Base-by-base conservation (phyloP, 2,329 filamentous ascomycete species). In the Lasiodiplodia gonubiensis region DNA sequence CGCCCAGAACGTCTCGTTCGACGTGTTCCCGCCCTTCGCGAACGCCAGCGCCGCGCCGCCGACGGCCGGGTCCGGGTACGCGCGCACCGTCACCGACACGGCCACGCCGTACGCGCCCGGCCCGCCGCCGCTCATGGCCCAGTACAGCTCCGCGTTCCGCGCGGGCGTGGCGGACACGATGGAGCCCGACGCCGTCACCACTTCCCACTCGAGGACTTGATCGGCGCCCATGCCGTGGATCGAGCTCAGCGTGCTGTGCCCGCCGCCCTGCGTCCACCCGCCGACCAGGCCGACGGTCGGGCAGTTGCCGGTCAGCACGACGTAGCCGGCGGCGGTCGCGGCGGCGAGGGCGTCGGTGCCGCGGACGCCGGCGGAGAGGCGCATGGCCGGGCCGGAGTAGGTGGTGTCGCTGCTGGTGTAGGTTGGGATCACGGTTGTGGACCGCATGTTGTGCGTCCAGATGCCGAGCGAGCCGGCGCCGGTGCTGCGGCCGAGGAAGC, bases 361-460 rank as follows among this genome's bases (percentile, higher is more conserved):
- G 48, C 78, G 77, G 5, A 76, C 72, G 10, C 76, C 75, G 2
- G 75, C 73, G 33, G 72, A 74, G 25, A 78, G 74, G 67, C 6
- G 68, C 55, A 46, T 71, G 70, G 67, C 76, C 75, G 73, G 73
- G 33, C 75, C 69, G 33, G 66, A 72, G 69, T 77, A 77, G 37
- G 66, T 51, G 4, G 69, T 10, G 10, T 11, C 16, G 6, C 7
- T 25, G 63, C 70, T 69, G n/a, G 53, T 71, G 66, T 78, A 79
- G 35, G 73, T 61, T 16, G 74, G 68, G 49, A 78, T 77, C 52
- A 35, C 70, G 68, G 73, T 71, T 67, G 12, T 64, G 3, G 75
- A 71, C 64, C 76, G 77, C 71, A 79, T 76, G 68, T 74, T 76
- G 55, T 78, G 76, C 0, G 77, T 79, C 61, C 77, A 78, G 68